These are phyloP conservation scores for Septoria petroselini DNA, from an alignment of 2,329 filamentous ascomycete genomes.

Conservation along the genomic window DNA sequence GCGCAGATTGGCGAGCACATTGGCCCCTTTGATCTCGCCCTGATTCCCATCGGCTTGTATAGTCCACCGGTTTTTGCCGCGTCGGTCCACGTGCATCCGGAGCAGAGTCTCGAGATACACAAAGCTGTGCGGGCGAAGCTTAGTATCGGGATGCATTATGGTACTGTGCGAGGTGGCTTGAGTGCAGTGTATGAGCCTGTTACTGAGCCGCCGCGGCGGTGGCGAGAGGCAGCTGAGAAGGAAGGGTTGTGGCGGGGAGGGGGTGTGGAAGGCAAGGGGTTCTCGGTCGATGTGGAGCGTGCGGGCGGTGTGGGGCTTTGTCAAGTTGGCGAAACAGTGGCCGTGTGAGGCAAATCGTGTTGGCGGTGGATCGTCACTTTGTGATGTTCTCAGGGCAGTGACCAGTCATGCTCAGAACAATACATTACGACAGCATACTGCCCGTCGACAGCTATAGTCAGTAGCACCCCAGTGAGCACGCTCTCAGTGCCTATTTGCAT, in stretches of 20 bases:
- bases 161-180: constrained; percentile 47
- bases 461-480: no score
- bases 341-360: constrained; percentile 32
- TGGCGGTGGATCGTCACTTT: no score
- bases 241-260: constrained; percentile 38
- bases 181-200: constrained; percentile 51
- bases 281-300: constrained; percentile 38
- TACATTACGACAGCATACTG: no score
- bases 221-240: constrained; percentile 45
- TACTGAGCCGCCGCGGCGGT: constrained; percentile 47
- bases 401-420: no score
- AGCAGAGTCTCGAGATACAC: constrained; percentile 50
- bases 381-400: no score
- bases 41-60: constrained; percentile 51
- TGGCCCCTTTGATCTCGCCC: constrained; percentile 50
- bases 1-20: constrained; percentile 46
- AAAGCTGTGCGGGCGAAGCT: constrained; percentile 47
- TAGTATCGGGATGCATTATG: constrained; percentile 54
- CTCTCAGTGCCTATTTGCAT: no score
- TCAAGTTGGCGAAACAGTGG: constrained; percentile 49
- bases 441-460: no score
- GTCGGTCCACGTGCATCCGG: constrained; percentile 47
- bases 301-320: constrained; percentile 41
- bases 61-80: constrained; percentile 47
- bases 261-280: constrained; percentile 32